phyloP scores from a whole-genome alignment of 306 rosid genomes.

The Dryas drummondii region DNA sequence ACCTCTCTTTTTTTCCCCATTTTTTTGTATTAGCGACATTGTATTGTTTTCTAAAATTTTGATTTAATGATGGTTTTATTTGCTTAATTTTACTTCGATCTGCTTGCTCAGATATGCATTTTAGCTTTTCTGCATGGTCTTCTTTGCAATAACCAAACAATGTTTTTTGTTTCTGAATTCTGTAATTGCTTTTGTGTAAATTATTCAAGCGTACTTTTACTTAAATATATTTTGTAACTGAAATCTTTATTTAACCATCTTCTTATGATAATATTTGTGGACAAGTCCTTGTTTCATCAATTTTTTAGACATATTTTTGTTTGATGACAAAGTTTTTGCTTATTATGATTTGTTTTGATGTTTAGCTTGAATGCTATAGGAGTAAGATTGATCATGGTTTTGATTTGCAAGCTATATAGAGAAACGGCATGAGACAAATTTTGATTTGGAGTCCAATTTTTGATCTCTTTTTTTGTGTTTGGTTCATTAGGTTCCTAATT shows the following conservation, averaged over 20 bases:
- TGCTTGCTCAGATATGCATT: neutral
- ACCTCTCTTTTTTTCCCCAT: neutral
- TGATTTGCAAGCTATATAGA: constrained; percentile 19
- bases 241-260: neutral
- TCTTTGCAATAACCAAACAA: neutral
- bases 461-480: constrained; percentile 26
- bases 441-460: constrained; percentile 20
- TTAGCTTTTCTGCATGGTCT: neutral
- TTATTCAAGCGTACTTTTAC: neutral
- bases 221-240: neutral
- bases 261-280: neutral
- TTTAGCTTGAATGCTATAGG: constrained; percentile 31
- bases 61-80: neutral
- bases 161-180: neutral
- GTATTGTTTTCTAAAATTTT: neutral
- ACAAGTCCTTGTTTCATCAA: neutral
- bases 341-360: neutral
- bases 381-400: constrained; percentile 23
- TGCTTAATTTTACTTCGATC: constrained; percentile 25
- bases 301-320: neutral
- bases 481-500: constrained; percentile 24
- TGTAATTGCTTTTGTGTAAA: neutral
- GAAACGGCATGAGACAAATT: constrained; percentile 26
- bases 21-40: constrained; percentile 4
- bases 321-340: neutral